Conservation (phyloP, 306 rosid species). For the Lotus japonicus region DNA sequence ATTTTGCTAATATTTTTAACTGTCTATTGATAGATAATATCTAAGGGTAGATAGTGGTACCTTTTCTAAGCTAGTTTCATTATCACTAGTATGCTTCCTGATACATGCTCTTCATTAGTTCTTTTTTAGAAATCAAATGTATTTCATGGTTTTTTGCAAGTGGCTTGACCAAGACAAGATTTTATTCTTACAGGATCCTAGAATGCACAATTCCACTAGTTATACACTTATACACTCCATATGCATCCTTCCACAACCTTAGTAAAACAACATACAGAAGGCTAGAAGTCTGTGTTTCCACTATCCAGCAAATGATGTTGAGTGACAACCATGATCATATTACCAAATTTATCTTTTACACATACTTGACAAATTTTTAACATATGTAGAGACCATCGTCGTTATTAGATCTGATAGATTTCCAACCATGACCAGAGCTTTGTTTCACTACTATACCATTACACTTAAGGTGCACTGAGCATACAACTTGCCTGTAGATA, state of each 20-base stretch:
- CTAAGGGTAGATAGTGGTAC: too few species aligned
- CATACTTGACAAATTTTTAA: background rate
- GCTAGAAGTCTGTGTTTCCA: background rate
- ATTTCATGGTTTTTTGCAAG: too few species aligned
- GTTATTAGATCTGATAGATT: background rate
- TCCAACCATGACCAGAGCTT: background rate
- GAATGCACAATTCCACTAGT: background rate
- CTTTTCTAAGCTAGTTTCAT: too few species aligned
- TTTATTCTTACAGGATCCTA: background rate
- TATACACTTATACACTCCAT: background rate
- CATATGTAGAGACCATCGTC: background rate
- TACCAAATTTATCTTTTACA: background rate
- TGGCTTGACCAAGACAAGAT: too few species aligned
- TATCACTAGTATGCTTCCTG: too few species aligned
- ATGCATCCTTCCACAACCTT: background rate
- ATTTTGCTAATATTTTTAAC: too few species aligned
- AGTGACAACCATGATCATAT: background rate
- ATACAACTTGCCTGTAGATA: slow-evolving; percentile 71
- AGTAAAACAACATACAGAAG: background rate
- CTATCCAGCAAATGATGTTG: background rate
- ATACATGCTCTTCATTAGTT: too few species aligned
- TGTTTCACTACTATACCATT: background rate
- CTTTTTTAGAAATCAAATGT: too few species aligned
- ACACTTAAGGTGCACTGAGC: background rate
- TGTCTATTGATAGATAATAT: too few species aligned